These are phyloP conservation scores for rapeseed (Brassica napus) DNA, from an alignment of 345 rosid genomes.

Conservation along the genomic window DNA sequence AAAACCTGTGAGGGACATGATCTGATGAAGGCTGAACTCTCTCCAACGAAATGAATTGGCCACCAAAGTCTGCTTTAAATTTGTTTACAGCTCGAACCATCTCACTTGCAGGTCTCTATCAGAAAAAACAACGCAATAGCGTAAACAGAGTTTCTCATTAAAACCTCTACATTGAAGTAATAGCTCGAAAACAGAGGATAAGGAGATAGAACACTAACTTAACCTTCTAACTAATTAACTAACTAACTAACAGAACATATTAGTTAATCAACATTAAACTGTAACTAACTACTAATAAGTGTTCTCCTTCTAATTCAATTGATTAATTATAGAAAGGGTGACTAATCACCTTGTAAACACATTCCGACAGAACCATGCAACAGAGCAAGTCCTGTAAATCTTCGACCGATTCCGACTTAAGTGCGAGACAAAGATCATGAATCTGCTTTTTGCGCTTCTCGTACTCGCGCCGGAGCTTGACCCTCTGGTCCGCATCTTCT, in stretches of 20 bases:
- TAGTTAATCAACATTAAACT: neutral
- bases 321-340: neutral
- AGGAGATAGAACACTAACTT: neutral
- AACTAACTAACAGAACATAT: constrained; percentile 21
- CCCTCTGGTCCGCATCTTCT: constrained; percentile 53
- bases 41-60: constrained; percentile 80
- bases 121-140: constrained; percentile 14
- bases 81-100: constrained; percentile 89
- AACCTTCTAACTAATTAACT: constrained; percentile 7
- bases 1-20: constrained; percentile 91
- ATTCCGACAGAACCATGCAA: constrained; percentile 95
- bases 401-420: constrained; percentile 76
- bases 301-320: neutral
- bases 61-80: constrained; percentile 94
- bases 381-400: constrained; percentile 92
- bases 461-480: constrained; percentile 70
- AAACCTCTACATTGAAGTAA: neutral
- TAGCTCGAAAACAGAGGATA: neutral
- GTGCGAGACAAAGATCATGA: constrained; percentile 72
- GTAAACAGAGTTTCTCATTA: neutral
- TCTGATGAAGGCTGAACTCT: constrained; percentile 94
- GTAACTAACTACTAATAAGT: neutral
- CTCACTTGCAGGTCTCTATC: constrained; percentile 82
- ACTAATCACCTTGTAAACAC: constrained; percentile 77
- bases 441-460: constrained; percentile 73